Evolutionary conservation across 768 basidiomycete genomes (phyloP).

Genomic region (Sistotremastrum niveocremeum): DNA sequence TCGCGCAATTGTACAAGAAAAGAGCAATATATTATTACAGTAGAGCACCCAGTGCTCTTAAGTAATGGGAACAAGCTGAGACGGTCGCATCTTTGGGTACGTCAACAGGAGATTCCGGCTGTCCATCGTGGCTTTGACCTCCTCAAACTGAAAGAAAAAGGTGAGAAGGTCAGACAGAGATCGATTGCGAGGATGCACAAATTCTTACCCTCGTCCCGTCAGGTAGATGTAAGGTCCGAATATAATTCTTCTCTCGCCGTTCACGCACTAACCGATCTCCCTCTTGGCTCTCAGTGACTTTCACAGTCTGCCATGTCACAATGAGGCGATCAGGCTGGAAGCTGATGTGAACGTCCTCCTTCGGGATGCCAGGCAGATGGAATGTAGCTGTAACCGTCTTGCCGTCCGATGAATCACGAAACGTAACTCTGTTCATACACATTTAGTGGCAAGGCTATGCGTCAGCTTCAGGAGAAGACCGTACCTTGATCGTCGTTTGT

Average conservation of each 20-base stretch:
- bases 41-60: too few relatives aligned
- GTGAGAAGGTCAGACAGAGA: not conserved
- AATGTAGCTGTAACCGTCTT: slow-evolving; percentile 46
- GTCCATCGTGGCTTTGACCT: slow-evolving; percentile 56
- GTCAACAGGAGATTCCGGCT: slow-evolving; percentile 45
- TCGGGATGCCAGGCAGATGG: slow-evolving; percentile 54
- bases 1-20: too few relatives aligned
- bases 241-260: slow-evolving; percentile 46
- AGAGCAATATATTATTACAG: too few relatives aligned
- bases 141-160: slow-evolving; percentile 42
- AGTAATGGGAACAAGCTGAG: too few relatives aligned
- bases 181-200: not conserved
- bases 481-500: too few relatives aligned
- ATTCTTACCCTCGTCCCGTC: slow-evolving; percentile 53
- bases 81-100: slow-evolving; percentile 29
- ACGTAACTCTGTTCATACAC: too few relatives aligned
- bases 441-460: too few relatives aligned
- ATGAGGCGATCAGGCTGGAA: slow-evolving; percentile 49
- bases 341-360: slow-evolving; percentile 65
- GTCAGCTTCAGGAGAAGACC: too few relatives aligned
- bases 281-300: slow-evolving; percentile 48
- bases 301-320: slow-evolving; percentile 52
- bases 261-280: slow-evolving; percentile 48
- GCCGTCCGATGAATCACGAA: too few relatives aligned
- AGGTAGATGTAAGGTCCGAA: slow-evolving; percentile 56